These are phyloP conservation scores for Coix lacrymajobi DNA, from an alignment of 176 grass and related monocot species.

Conservation along the genomic window DNA sequence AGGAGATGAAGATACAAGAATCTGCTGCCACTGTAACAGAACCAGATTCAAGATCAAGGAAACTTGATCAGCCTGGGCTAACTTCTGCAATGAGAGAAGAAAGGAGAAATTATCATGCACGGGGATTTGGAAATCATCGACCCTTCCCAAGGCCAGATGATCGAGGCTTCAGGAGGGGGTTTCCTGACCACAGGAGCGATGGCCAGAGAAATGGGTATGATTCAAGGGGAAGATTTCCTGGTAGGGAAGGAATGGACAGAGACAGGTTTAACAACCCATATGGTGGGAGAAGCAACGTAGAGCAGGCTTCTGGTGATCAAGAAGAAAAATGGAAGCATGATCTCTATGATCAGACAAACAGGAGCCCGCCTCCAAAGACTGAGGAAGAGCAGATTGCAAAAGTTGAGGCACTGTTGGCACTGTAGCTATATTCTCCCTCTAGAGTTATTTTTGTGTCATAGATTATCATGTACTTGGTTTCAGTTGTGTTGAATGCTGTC, in stretches of 20 bases:
- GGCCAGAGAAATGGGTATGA: conserved; percentile 47
- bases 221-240: conserved; percentile 50
- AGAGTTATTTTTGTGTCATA: conserved; percentile 16
- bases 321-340: conserved; percentile 95
- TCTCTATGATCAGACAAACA: conserved; percentile 75
- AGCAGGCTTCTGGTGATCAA: conserved; percentile 37
- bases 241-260: conserved; percentile 48
- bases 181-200: conserved; percentile 50
- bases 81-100: conserved; percentile 48
- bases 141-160: conserved; percentile 39
- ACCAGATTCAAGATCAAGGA: conserved; percentile 17
- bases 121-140: conserved; percentile 24
- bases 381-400: conserved; percentile 95
- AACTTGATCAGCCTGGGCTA: conserved; percentile 31
- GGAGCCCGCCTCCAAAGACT: conserved; percentile 58
- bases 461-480: conserved; percentile 18
- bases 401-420: conserved; percentile 72
- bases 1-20: conserved; percentile 49
- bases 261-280: conserved; percentile 45
- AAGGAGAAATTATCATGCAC: conserved; percentile 33
- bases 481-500: not conserved
- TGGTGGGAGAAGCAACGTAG: conserved; percentile 21
- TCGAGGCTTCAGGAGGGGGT: conserved; percentile 37
- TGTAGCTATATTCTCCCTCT: conserved; percentile 35
- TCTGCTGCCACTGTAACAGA: conserved; percentile 13